Evolutionary conservation across 176 grass and related monocot species (phyloP).

Genomic region (Luzula sylvatica): DNA sequence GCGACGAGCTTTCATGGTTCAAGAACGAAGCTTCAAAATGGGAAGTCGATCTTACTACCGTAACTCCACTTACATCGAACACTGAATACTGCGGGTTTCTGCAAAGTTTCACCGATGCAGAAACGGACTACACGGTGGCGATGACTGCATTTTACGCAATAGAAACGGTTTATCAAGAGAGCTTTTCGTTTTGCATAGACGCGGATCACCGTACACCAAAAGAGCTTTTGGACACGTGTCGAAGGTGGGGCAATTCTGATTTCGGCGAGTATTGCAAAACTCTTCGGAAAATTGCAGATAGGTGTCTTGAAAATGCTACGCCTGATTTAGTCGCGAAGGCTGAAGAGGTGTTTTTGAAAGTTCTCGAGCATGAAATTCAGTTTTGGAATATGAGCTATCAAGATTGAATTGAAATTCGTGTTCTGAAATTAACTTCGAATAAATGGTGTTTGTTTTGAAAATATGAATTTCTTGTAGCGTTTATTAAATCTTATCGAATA

Average conservation of each 20-base stretch:
- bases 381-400: constrained; percentile 85
- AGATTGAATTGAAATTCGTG: neutral
- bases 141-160: constrained; percentile 69
- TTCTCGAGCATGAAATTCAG: constrained; percentile 62
- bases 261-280: constrained; percentile 70
- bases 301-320: constrained; percentile 41
- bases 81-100: constrained; percentile 75
- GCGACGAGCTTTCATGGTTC: constrained; percentile 76
- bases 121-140: constrained; percentile 44
- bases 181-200: constrained; percentile 61
- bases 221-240: constrained; percentile 62
- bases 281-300: constrained; percentile 54
- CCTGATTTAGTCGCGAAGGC: constrained; percentile 32
- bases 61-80: constrained; percentile 50
- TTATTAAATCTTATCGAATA: too few relatives aligned
- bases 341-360: constrained; percentile 52
- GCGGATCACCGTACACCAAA: constrained; percentile 42
- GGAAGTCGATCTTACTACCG: constrained; percentile 36
- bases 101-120: constrained; percentile 37
- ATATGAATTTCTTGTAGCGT: too few relatives aligned
- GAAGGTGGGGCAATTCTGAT: constrained; percentile 56
- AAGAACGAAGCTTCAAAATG: constrained; percentile 67
- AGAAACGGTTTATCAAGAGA: constrained; percentile 87
- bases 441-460: too few relatives aligned
- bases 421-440: too few relatives aligned